Percentiles rank a stretch among this genome's conserved stretches.
Conservation (phyloP, 371 early-diverging fungal species). For the Haplosporangium sp. region DNA sequence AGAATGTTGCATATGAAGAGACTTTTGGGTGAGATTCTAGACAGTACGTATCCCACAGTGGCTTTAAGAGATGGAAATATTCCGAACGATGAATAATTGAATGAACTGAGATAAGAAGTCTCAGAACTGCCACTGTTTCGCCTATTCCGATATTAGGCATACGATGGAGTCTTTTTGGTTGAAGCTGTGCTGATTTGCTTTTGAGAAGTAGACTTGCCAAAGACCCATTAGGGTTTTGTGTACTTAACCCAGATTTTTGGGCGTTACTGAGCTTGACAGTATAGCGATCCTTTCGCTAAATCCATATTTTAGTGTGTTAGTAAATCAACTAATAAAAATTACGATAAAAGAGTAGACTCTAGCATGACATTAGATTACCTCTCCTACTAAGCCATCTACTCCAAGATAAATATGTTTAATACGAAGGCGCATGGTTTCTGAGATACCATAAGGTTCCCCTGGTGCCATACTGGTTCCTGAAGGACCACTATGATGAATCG, state of each 20-base stretch:
- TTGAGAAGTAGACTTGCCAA: background rate
- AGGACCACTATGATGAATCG: conserved; percentile 18
- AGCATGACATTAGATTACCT: conserved; percentile 24
- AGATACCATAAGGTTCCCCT: conserved; percentile 24
- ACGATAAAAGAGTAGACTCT: background rate
- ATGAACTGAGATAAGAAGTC: conserved; percentile 68
- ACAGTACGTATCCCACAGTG: conserved; percentile 68
- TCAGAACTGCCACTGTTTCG: conserved; percentile 65
- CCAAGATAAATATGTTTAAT: conserved; percentile 53
- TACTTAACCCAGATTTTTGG: background rate
- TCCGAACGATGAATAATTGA: conserved; percentile 63
- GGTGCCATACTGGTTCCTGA: conserved; percentile 15
- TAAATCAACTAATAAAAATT: background rate
- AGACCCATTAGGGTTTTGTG: background rate
- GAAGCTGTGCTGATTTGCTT: background rate
- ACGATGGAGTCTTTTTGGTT: conserved; percentile 56
- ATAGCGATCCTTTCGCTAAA: conserved; percentile 31
- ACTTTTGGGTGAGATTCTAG: conserved; percentile 60
- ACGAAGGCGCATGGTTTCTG: conserved; percentile 52
- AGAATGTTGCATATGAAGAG: conserved; percentile 67
- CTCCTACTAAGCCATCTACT: conserved; percentile 35
- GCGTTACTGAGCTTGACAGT: conserved; percentile 4
- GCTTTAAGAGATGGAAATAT: conserved; percentile 58
- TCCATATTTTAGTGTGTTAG: background rate
- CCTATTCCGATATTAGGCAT: conserved; percentile 64